Evolutionary conservation across 164 flowering plant genomes (phyloP).

Genomic region (Vitis amurensis): DNA sequence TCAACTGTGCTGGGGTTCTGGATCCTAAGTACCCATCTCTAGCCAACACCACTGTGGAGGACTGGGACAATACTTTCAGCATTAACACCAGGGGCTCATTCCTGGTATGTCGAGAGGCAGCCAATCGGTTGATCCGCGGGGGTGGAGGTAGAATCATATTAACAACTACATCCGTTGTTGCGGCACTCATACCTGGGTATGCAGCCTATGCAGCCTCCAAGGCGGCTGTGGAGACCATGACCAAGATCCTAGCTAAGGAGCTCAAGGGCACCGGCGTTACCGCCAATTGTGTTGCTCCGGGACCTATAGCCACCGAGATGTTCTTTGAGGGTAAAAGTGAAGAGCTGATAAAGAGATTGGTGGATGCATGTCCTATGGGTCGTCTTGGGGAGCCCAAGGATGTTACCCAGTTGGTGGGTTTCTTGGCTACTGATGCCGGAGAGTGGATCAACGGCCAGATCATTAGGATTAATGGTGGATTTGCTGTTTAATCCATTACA

Average conservation of each 20-base stretch:
- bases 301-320: slow-evolving; percentile 52
- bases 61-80: slow-evolving; percentile 31
- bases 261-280: slow-evolving; percentile 46
- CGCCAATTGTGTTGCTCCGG: slow-evolving; percentile 53
- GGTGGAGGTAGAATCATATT: slow-evolving; percentile 49
- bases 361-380: slow-evolving; percentile 29
- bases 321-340: slow-evolving; percentile 42
- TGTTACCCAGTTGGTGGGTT: slow-evolving; percentile 39
- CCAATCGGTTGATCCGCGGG: slow-evolving; percentile 33
- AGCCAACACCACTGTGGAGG: slow-evolving; percentile 36
- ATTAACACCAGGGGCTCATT: slow-evolving; percentile 48
- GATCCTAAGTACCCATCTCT: slow-evolving; percentile 41
- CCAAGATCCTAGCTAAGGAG: slow-evolving; percentile 50
- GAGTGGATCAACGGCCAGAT: slow-evolving; percentile 63
- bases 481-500: slow-evolving; percentile 9
- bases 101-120: slow-evolving; percentile 38
- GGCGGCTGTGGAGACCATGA: slow-evolving; percentile 57
- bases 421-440: slow-evolving; percentile 42
- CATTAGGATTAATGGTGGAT: slow-evolving; percentile 49
- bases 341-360: slow-evolving; percentile 20
- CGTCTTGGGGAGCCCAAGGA: slow-evolving; percentile 50
- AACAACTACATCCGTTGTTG: slow-evolving; percentile 36
- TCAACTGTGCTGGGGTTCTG: slow-evolving; percentile 40
- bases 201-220: slow-evolving; percentile 51
- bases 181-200: slow-evolving; percentile 32